A percentile compares a stretch with the other conserved stretches of the same genome.
These are phyloP conservation scores for Apiotrichum montevideense DNA, from an alignment of 1,284 basidiomycete species.

Conservation along the genomic window DNA sequence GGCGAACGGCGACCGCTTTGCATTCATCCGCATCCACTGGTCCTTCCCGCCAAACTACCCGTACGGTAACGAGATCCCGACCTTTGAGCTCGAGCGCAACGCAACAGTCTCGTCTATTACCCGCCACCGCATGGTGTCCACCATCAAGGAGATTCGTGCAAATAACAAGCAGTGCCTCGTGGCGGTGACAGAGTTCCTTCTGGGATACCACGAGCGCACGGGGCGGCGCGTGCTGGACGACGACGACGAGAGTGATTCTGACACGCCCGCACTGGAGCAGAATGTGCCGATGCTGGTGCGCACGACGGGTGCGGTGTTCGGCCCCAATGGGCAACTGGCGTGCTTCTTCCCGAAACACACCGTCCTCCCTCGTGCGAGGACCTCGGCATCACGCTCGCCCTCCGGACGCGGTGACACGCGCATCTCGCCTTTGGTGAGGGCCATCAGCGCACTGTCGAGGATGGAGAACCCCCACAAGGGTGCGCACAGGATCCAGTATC, in stretches of 20 bases:
- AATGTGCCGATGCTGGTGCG: conserved; percentile 39
- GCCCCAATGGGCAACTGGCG: conserved; percentile 76
- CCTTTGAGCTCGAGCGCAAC: conserved; percentile 74
- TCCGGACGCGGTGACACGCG: conserved; percentile 21
- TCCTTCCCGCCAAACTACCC: conserved; percentile 82
- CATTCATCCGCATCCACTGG: conserved; percentile 74
- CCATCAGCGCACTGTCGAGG: conserved; percentile 36
- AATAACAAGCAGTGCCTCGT: conserved; percentile 70
- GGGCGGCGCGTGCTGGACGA: conserved; percentile 39
- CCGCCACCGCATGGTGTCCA: conserved; percentile 67
- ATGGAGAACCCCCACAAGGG: conserved; percentile 34
- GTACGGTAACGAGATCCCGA: conserved; percentile 60
- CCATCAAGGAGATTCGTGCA: conserved; percentile 65
- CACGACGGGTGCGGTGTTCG: conserved; percentile 56
- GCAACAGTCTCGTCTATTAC: conserved; percentile 69
- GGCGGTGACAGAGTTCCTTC: conserved; percentile 68
- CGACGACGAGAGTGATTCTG: conserved; percentile 33
- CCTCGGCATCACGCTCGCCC: conserved; percentile 36
- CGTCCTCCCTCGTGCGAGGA: conserved; percentile 30
- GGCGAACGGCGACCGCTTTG: conserved; percentile 61
- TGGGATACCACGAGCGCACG: conserved; percentile 52
- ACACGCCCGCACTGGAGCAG: conserved; percentile 34
- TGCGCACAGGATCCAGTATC: conserved; percentile 5
- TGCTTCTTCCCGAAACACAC: conserved; percentile 67
- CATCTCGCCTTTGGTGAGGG: conserved; percentile 31